A percentile compares a stretch with the other conserved stretches of the same genome.
Evolutionary conservation across 2,329 filamentous ascomycete genomes (phyloP).

Genomic region (Aaosphaeria arxii): DNA sequence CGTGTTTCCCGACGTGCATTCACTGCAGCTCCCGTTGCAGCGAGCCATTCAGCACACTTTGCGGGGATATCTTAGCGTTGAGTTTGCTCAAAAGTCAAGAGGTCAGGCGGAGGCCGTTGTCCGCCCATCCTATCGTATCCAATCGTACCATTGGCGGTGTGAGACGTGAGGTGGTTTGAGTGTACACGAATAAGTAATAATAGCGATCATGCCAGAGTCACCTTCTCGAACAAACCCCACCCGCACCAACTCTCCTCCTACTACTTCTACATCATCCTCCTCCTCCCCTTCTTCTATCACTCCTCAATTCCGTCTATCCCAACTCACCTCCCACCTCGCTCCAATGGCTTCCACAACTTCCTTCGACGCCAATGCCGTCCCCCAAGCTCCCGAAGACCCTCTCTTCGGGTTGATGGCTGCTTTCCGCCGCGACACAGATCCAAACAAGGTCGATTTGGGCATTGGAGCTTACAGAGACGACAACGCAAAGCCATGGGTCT

Average conservation of each 20-base stretch:
- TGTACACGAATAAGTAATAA: background rate
- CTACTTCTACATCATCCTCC: background rate
- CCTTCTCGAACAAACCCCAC: background rate
- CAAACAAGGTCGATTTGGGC: conserved; percentile 89
- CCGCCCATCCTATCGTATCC: too few species aligned
- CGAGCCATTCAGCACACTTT: background rate
- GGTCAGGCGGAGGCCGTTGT: too few species aligned
- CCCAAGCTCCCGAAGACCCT: conserved; percentile 90
- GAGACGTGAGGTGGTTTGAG: background rate
- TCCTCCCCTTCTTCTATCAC: conserved; percentile 6
- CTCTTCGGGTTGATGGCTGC: conserved; percentile 91
- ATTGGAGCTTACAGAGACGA: conserved; percentile 94
- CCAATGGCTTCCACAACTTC: conserved; percentile 57
- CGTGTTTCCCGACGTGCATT: background rate
- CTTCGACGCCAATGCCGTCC: conserved; percentile 74
- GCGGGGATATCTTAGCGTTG: background rate
- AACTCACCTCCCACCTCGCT: conserved; percentile 69
- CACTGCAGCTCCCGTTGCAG: too few species aligned
- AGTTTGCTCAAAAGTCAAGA: too few species aligned
- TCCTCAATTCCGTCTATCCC: conserved; percentile 46
- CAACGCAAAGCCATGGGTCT: conserved; percentile 93
- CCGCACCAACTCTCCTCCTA: background rate
- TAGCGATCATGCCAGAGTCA: conserved; percentile 5
- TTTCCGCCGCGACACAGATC: conserved; percentile 72
- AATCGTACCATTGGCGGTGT: background rate